A percentile compares a stretch with the other conserved stretches of the same genome.
These are phyloP conservation scores for Pseudogymnoascus sp. DNA, from an alignment of 2,329 filamentous ascomycete species.

Conservation along the genomic window DNA sequence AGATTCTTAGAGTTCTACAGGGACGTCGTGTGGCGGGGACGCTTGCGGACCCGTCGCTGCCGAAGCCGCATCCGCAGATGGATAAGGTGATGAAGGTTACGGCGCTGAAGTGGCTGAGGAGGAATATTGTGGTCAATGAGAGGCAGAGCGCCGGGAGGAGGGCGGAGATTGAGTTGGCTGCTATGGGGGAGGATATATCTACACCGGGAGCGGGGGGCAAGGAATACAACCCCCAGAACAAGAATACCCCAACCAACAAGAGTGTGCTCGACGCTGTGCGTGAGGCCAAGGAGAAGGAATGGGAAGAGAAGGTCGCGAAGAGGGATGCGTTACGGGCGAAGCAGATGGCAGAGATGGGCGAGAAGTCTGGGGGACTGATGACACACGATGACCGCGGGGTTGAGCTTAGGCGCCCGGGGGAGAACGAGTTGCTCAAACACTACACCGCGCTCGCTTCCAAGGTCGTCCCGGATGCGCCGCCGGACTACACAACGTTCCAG, in stretches of 20 bases:
- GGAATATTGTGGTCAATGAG: slow-evolving; percentile 48
- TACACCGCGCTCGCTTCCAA: slow-evolving; percentile 35
- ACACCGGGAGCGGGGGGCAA: slow-evolving; percentile 4
- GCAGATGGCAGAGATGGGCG: slow-evolving; percentile 37
- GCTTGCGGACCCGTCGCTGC: slow-evolving; percentile 47
- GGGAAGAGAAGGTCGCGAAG: slow-evolving; percentile 35
- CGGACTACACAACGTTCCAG: slow-evolving; percentile 42
- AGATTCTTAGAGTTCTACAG: slow-evolving; percentile 49
- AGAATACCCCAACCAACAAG: slow-evolving; percentile 45
- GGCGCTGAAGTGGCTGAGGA: slow-evolving; percentile 48
- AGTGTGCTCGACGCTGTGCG: slow-evolving; percentile 50
- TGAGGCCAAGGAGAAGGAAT: slow-evolving; percentile 37
- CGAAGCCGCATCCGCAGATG: not conserved
- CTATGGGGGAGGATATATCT: slow-evolving; percentile 21
- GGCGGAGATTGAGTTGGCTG: slow-evolving; percentile 52
- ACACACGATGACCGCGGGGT: slow-evolving; percentile 15
- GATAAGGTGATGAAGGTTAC: slow-evolving; percentile 32
- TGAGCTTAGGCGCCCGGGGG: slow-evolving; percentile 21
- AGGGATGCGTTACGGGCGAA: slow-evolving; percentile 38
- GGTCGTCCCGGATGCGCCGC: slow-evolving; percentile 42
- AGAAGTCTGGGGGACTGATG: slow-evolving; percentile 21
- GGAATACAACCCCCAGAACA: slow-evolving; percentile 24
- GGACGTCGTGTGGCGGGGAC: slow-evolving; percentile 56
- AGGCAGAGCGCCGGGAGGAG: slow-evolving; percentile 50
- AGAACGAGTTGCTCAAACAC: slow-evolving; percentile 22